These are phyloP conservation scores for Aureobasidium melanogenum DNA, from an alignment of 2,329 filamentous ascomycete species.

Conservation along the genomic window DNA sequence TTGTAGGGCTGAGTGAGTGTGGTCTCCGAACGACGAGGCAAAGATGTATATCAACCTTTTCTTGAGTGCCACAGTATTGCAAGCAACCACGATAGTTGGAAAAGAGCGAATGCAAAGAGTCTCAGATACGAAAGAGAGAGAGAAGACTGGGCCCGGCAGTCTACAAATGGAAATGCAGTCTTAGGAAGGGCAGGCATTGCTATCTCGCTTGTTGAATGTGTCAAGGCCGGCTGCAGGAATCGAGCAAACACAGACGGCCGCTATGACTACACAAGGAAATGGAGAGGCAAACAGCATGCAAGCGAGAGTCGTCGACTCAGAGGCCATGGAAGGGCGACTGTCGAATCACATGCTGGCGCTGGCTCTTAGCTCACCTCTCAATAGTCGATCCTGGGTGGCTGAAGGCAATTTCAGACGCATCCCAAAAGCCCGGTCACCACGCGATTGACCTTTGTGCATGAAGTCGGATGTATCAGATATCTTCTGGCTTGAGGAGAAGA, in stretches of 20 bases:
- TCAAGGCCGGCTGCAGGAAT: constrained; percentile 6
- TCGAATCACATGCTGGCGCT: constrained; percentile 9
- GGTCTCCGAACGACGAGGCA: not conserved
- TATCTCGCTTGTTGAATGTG: constrained; percentile 2
- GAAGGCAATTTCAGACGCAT: constrained; percentile 8
- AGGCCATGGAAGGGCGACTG: not conserved
- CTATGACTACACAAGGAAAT: constrained; percentile 9
- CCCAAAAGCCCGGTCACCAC: constrained; percentile 10
- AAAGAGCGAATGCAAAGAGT: not conserved
- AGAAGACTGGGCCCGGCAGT: not conserved
- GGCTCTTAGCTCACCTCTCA: not conserved
- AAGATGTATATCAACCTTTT: not conserved
- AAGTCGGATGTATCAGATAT: constrained; percentile 12
- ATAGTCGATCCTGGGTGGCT: constrained; percentile 1
- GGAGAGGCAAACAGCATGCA: constrained; percentile 8
- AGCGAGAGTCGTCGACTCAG: constrained; percentile 5
- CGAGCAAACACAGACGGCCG: constrained; percentile 10
- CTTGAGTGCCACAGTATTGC: not conserved
- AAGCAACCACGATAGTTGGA: not conserved
- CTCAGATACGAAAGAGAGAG: constrained; percentile 7
- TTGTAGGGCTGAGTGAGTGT: not conserved
- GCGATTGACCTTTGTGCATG: constrained; percentile 7
- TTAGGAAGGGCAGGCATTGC: not conserved
- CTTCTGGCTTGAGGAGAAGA: not conserved
- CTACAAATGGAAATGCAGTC: not conserved